Conservation (phyloP, 495 filamentous ascomycete species). For the Xylaria longipes region DNA sequence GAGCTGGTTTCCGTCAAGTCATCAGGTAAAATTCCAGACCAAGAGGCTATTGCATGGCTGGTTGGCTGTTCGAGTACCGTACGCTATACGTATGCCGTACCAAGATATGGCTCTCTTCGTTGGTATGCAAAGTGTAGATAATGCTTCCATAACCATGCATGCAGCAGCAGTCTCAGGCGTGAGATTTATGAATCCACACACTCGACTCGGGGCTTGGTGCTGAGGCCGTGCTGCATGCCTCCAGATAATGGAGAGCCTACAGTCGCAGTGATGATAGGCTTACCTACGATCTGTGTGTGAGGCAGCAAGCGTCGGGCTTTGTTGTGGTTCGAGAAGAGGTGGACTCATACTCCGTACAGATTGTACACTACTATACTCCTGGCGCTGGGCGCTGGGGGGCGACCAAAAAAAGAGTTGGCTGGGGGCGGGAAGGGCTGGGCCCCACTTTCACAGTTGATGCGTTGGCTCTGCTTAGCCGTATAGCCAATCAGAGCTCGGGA, state of each 20-base stretch:
- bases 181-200: conserved; percentile 8
- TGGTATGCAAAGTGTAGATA: conserved; percentile 6
- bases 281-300: conserved; percentile 13
- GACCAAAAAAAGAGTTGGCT: conserved; percentile 36
- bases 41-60: conserved; percentile 16
- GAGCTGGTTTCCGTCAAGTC: background rate
- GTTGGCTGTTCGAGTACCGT: conserved; percentile 4
- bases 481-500: conserved; percentile 33
- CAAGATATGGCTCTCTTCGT: conserved; percentile 3
- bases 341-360: conserved; percentile 19
- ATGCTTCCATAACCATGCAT: conserved; percentile 2
- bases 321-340: conserved; percentile 21
- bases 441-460: conserved; percentile 33
- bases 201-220: conserved; percentile 6
- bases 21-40: background rate
- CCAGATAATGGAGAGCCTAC: background rate
- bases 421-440: conserved; percentile 29
- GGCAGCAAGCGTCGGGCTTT: conserved; percentile 14
- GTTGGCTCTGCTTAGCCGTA: conserved; percentile 40
- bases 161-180: conserved; percentile 11
- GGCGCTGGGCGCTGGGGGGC: background rate
- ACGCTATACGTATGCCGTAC: conserved; percentile 8
- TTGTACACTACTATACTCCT: background rate
- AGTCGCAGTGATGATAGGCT: conserved; percentile 9
- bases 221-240: conserved; percentile 19